Evolutionary conservation across 306 rosid genomes (phyloP).

Genomic region (Macrotyloma uniflorum): DNA sequence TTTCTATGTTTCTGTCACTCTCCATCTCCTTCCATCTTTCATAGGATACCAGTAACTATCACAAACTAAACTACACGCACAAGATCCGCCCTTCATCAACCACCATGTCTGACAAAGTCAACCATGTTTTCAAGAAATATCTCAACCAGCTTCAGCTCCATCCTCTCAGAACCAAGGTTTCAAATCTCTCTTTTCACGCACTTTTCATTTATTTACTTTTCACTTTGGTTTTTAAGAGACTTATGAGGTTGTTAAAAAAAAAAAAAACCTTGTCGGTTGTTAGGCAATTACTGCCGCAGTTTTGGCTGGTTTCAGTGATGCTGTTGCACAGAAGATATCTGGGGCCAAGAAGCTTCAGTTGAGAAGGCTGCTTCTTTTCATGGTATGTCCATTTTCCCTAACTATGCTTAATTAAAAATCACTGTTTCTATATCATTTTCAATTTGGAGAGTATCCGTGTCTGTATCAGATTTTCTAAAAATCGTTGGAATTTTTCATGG

Average conservation of each 20-base stretch:
- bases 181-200: background rate
- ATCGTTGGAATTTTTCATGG: background rate
- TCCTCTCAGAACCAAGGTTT: constrained; percentile 95
- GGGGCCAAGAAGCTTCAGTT: constrained; percentile 88
- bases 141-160: constrained; percentile 72
- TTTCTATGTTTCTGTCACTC: constrained; percentile 20
- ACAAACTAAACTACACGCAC: background rate
- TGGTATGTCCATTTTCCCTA: constrained; percentile 49
- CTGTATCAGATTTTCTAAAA: background rate
- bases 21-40: constrained; percentile 8
- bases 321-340: constrained; percentile 84
- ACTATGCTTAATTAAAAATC: background rate
- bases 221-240: background rate
- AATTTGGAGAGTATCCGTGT: background rate
- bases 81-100: constrained; percentile 36
- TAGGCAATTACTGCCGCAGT: constrained; percentile 90
- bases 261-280: constrained; percentile 17
- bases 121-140: constrained; percentile 64
- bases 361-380: constrained; percentile 73
- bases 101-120: constrained; percentile 76
- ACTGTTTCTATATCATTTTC: constrained; percentile 21
- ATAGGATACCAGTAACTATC: background rate
- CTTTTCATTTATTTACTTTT: background rate
- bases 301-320: constrained; percentile 82
- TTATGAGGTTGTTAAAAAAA: constrained; percentile 19